phyloP scores from a whole-genome alignment of 2,329 filamentous ascomycete genomes.

The Zymoseptoria ardabiliae region DNA sequence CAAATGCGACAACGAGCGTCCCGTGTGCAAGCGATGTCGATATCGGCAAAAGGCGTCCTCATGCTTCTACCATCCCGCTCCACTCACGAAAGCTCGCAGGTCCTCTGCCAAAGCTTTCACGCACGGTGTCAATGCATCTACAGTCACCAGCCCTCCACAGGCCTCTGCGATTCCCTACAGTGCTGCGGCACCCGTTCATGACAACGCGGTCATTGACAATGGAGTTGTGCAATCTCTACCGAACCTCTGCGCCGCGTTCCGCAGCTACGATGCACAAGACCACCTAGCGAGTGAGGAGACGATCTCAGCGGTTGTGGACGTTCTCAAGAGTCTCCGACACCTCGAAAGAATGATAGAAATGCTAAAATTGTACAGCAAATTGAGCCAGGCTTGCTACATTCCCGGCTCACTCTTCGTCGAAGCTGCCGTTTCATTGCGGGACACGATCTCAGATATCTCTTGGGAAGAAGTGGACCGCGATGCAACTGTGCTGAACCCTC shows the following conservation, averaged over 20 bases:
- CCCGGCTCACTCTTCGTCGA: not conserved
- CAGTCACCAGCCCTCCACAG: not conserved
- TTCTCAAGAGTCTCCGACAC: not conserved
- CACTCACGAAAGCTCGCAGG: constrained; percentile 1
- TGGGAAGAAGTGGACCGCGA: not conserved
- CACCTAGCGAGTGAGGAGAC: not conserved
- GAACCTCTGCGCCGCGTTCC: not conserved
- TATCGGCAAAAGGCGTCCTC: constrained; percentile 4
- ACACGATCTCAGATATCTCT: not conserved
- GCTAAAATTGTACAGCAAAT: not conserved
- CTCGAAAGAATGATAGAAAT: not conserved
- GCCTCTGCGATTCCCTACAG: not conserved
- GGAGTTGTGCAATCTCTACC: not conserved
- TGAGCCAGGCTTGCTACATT: constrained; percentile 1
- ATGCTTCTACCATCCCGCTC: constrained; percentile 17
- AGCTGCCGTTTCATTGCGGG: constrained; percentile 1
- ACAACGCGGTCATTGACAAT: not conserved
- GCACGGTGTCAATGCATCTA: not conserved
- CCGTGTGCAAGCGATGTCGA: constrained; percentile 11
- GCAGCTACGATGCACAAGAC: not conserved
- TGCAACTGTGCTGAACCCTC: not conserved
- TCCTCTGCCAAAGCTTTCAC: not conserved
- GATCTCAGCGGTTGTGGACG: not conserved
- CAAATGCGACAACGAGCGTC: not conserved
- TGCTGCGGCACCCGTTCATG: not conserved